Conservation (phyloP, 108 stramenopile species). For the Heterococcus sp. region DNA sequence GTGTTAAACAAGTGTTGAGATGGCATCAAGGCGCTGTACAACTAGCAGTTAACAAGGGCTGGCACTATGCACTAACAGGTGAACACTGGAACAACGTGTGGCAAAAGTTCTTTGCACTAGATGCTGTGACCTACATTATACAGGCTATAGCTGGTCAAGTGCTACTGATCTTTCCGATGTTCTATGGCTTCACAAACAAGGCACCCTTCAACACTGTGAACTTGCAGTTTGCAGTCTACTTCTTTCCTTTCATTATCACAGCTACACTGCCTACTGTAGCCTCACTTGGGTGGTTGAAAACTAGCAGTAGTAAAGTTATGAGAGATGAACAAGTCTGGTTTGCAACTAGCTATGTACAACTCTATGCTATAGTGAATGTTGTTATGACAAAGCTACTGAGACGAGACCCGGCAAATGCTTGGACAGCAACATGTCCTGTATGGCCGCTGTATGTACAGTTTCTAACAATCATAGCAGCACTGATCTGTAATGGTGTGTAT, state of each 20-base stretch:
- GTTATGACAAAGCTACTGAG: conserved; percentile 5
- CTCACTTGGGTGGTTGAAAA: conserved; percentile 24
- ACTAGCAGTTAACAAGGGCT: conserved; percentile 24
- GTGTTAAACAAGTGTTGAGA: conserved; percentile 29
- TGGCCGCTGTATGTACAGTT: conserved; percentile 31
- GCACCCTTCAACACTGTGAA: conserved; percentile 13
- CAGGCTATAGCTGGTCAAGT: conserved; percentile 32
- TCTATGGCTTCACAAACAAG: conserved; percentile 31
- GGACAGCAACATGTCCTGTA: conserved; percentile 33
- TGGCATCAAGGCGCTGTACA: conserved; percentile 43
- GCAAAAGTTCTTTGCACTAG: conserved; percentile 36
- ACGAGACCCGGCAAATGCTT: conserved; percentile 28
- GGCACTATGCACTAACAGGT: not conserved
- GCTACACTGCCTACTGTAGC: conserved; percentile 32
- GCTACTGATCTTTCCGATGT: conserved; percentile 20
- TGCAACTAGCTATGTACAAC: conserved; percentile 31
- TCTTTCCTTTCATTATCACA: conserved; percentile 36
- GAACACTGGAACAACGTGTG: conserved; percentile 13
- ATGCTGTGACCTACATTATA: conserved; percentile 33
- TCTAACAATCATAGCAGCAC: not conserved
- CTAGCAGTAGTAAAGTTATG: conserved; percentile 23
- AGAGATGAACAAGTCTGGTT: conserved; percentile 42
- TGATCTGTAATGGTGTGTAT: not conserved
- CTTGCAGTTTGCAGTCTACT: conserved; percentile 31
- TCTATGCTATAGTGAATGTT: conserved; percentile 17